These are phyloP conservation scores for Microsporum ferrugineum DNA, from an alignment of 2,329 filamentous ascomycete species.

Conservation along the genomic window DNA sequence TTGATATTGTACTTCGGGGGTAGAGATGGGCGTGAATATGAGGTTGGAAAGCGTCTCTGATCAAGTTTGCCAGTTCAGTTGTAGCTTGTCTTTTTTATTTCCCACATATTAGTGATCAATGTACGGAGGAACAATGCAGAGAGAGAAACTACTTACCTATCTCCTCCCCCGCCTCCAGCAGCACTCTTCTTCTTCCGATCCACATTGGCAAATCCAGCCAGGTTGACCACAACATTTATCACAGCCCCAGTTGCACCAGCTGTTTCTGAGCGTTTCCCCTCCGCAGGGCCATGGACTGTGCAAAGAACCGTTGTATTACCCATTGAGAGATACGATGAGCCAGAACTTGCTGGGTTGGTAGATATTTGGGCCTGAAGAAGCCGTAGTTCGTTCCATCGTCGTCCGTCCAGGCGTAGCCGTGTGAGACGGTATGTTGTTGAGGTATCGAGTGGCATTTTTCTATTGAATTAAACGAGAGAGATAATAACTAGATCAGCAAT, in stretches of 20 bases:
- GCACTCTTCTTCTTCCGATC: conserved; percentile 57
- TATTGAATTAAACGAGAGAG: conserved; percentile 8
- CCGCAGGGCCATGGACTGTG: conserved; percentile 73
- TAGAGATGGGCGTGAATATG: conserved; percentile 79
- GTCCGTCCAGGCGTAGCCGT: conserved; percentile 67
- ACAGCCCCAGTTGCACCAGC: conserved; percentile 46
- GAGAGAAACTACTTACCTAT: conserved; percentile 50
- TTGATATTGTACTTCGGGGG: conserved; percentile 71
- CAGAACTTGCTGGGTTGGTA: conserved; percentile 84
- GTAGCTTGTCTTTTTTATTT: conserved; percentile 52
- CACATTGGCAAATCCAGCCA: conserved; percentile 79
- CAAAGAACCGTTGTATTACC: conserved; percentile 96
- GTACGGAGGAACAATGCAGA: background rate
- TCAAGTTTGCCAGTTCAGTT: conserved; percentile 45
- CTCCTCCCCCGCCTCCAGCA: conserved; percentile 44
- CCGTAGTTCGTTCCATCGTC: conserved; percentile 94
- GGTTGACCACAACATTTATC: conserved; percentile 68
- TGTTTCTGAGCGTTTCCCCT: conserved; percentile 46
- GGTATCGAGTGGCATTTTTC: conserved; percentile 79
- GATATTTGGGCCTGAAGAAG: conserved; percentile 79
- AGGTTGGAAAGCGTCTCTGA: conserved; percentile 63
- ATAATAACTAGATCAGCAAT: background rate
- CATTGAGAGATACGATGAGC: conserved; percentile 88
- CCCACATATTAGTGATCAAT: background rate
- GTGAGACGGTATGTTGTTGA: conserved; percentile 82